A percentile compares a stretch with the other conserved stretches of the same genome.
Evolutionary conservation across 139 green algal species (phyloP).

Genomic region (Picochlorum sp.): DNA sequence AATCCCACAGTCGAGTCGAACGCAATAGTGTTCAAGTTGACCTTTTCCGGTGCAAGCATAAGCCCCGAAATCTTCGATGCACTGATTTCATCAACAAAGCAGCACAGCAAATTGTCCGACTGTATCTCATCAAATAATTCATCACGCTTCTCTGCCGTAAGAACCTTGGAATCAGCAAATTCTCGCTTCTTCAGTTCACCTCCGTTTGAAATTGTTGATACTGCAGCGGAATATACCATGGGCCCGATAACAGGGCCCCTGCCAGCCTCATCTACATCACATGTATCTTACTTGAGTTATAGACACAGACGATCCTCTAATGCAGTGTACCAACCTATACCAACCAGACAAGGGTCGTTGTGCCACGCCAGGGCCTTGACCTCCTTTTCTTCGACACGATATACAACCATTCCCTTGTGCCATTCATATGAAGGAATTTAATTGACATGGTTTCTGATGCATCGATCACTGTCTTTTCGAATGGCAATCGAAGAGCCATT

Average conservation of each 20-base stretch:
- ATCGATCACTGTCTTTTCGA: too few relatives aligned
- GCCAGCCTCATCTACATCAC: slow-evolving; percentile 72
- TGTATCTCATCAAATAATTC: slow-evolving; percentile 54
- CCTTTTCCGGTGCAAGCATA: slow-evolving; percentile 38
- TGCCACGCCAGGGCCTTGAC: slow-evolving; percentile 26
- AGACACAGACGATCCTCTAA: background rate
- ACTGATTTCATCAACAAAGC: slow-evolving; percentile 50
- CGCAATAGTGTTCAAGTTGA: slow-evolving; percentile 63
- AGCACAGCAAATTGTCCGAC: slow-evolving; percentile 45
- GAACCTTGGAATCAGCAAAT: slow-evolving; percentile 73
- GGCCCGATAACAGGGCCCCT: slow-evolving; percentile 78
- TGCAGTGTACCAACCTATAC: slow-evolving; percentile 41
- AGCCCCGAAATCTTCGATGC: slow-evolving; percentile 53
- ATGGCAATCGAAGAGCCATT: too few relatives aligned
- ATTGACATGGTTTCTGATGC: too few relatives aligned
- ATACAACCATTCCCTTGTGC: background rate
- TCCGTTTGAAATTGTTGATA: slow-evolving; percentile 15
- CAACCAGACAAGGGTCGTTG: slow-evolving; percentile 51
- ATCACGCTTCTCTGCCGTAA: slow-evolving; percentile 60
- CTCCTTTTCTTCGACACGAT: background rate
- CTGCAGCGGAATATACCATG: slow-evolving; percentile 52
- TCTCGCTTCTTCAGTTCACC: slow-evolving; percentile 18
- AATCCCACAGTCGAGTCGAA: slow-evolving; percentile 53
- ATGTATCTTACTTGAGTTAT: background rate
- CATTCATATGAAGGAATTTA: background rate